A percentile compares a stretch with the other conserved stretches of the same genome.
Evolutionary conservation across 2,329 filamentous ascomycete species (phyloP).

Genomic region (Ophiostoma novo-ulmi): DNA sequence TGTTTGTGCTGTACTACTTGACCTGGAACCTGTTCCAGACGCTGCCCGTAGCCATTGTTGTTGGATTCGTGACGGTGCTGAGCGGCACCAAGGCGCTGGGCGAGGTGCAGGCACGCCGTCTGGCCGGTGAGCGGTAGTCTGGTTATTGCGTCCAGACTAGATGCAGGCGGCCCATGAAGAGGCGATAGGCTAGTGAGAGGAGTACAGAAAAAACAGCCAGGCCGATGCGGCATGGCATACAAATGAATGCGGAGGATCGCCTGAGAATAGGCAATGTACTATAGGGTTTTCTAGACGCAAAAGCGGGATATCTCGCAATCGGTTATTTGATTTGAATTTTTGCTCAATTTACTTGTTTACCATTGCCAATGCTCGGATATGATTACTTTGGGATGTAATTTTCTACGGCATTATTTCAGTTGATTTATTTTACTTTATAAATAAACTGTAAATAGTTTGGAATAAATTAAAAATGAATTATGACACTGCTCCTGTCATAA

Average conservation of each 20-base stretch:
- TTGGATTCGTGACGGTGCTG: slow-evolving; percentile 69
- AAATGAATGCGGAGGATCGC: not conserved
- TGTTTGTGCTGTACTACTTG: slow-evolving; percentile 93
- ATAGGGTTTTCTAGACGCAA: slow-evolving; percentile 10
- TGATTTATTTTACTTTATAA: too few species aligned
- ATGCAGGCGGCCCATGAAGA: too few species aligned
- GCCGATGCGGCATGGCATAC: not conserved
- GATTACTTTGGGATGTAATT: too few species aligned
- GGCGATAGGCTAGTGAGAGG: too few species aligned
- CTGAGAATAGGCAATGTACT: not conserved
- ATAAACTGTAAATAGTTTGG: too few species aligned
- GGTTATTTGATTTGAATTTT: slow-evolving; percentile 5
- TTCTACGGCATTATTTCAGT: too few species aligned
- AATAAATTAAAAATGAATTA: too few species aligned
- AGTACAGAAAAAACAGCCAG: too few species aligned
- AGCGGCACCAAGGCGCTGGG: slow-evolving; percentile 86
- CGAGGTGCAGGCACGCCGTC: slow-evolving; percentile 82
- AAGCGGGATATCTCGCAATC: not conserved
- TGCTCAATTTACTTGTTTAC: not conserved
- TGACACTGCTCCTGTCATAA: too few species aligned
- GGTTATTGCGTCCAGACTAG: too few species aligned
- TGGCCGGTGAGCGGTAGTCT: slow-evolving; percentile 62
- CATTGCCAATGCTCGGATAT: too few species aligned
- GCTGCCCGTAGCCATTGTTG: slow-evolving; percentile 64
- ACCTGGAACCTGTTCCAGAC: slow-evolving; percentile 89